Evolutionary conservation across 805 yeast species (phyloP), one percentile per base, ranked within the genome.

Genomic region (Pichia cabralensis): DNA sequence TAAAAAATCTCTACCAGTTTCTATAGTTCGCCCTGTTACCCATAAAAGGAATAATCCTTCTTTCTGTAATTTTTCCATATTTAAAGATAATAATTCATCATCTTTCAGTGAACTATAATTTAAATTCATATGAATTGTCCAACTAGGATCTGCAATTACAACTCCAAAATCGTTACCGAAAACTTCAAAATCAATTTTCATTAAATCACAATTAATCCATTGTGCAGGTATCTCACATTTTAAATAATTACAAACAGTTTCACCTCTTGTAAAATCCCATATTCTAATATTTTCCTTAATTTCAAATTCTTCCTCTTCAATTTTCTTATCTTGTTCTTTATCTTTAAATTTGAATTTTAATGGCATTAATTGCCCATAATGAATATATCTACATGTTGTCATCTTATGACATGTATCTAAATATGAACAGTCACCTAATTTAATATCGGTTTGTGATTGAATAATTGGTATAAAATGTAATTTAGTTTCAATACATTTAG

Each of bases 11-110:
- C 94, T 68, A 1, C 97, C 97, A 15, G 81, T 65, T 46, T 89
- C 96, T 45, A 85, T 76, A 9, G 96, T 85, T 30, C 97, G 67
- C 1, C 96, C 96, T 1, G 97, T 89, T 9, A 89, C 96, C 97
- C 96, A 88, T 18, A 88, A 65, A 41, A 86, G 65, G 28, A 86
- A 60, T 2, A 88, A 60, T 0, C 97, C 97, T 49, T 84, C 94
- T 35, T 75, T 78, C 52, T 86, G 96, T 23, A 88, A 63, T 29
- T 67, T 58, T 24, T 70, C 67, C 54, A 88, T 67, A 19, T 83
- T 78, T 17, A 88, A 61, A 9, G 72, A 64, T 33, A 78, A 56
- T 24, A 88, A 61, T 45, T 84, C 95, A 2, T 73, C 68, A 51
- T 83, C 94, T 38, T 80, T 79, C 52, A 84, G 76, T 2, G 84